Evolutionary conservation across 768 basidiomycete genomes (phyloP).

Genomic region (Mycena leptocephala): DNA sequence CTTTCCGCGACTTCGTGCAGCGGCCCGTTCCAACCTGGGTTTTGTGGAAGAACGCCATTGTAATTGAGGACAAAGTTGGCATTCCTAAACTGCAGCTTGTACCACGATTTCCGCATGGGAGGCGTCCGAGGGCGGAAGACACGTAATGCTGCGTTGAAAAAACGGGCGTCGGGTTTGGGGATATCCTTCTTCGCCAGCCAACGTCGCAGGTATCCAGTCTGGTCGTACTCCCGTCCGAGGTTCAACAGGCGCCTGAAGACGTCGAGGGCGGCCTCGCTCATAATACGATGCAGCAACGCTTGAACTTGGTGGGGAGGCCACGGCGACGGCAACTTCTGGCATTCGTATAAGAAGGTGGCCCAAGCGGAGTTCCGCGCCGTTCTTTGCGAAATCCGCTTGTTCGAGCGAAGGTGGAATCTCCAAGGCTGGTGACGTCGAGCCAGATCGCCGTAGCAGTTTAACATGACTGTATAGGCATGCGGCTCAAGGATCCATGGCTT

Average conservation of each 20-base stretch:
- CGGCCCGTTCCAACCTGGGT: slow-evolving; percentile 48
- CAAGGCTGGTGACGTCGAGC: slow-evolving; percentile 45
- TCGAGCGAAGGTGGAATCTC: not conserved
- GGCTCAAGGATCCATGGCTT: slow-evolving; percentile 78
- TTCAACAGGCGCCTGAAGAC: slow-evolving; percentile 41
- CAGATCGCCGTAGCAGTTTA: slow-evolving; percentile 71
- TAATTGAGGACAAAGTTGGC: slow-evolving; percentile 47
- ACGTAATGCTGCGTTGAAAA: slow-evolving; percentile 70
- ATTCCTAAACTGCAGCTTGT: slow-evolving; percentile 47
- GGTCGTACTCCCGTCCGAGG: slow-evolving; percentile 20
- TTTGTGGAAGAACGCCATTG: slow-evolving; percentile 39
- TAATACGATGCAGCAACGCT: slow-evolving; percentile 52
- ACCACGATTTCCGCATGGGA: slow-evolving; percentile 40
- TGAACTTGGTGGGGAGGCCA: not conserved
- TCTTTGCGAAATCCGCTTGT: slow-evolving; percentile 33
- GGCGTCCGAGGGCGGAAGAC: slow-evolving; percentile 35
- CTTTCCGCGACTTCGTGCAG: slow-evolving; percentile 55
- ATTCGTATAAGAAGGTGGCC: slow-evolving; percentile 55
- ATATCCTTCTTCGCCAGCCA: slow-evolving; percentile 44
- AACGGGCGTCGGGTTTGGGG: slow-evolving; percentile 72
- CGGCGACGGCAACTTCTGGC: slow-evolving; percentile 23
- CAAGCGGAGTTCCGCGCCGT: slow-evolving; percentile 37
- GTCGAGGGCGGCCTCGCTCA: slow-evolving; percentile 49
- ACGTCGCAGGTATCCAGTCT: slow-evolving; percentile 3
- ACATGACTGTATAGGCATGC: slow-evolving; percentile 81